Evolutionary conservation across 2,329 filamentous ascomycete species (phyloP).

Genomic region (Didymella sp.): DNA sequence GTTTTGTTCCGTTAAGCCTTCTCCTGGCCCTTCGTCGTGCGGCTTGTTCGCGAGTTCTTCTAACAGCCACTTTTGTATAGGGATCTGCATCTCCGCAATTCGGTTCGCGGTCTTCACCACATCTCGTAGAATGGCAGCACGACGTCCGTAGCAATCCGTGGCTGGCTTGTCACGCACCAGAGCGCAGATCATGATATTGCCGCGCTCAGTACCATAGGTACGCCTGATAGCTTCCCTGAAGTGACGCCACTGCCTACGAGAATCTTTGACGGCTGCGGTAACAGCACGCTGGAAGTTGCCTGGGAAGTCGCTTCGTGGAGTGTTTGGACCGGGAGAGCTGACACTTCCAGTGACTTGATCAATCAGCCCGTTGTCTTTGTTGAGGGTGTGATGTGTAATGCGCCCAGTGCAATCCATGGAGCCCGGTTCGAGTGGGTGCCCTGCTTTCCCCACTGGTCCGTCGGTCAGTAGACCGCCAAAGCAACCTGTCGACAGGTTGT

Average conservation of each 20-base stretch:
- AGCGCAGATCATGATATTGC: slow-evolving; percentile 36
- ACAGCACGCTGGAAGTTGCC: slow-evolving; percentile 35
- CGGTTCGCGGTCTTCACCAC: slow-evolving; percentile 19
- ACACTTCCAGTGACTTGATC: slow-evolving; percentile 26
- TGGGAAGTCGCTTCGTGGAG: slow-evolving; percentile 30
- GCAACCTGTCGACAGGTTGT: slow-evolving; percentile 33
- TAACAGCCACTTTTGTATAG: slow-evolving; percentile 28
- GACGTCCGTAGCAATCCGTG: slow-evolving; percentile 31
- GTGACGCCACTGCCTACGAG: slow-evolving; percentile 31
- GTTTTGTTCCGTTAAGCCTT: slow-evolving; percentile 22
- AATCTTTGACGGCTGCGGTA: slow-evolving; percentile 28
- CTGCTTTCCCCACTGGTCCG: slow-evolving; percentile 31
- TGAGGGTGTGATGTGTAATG: slow-evolving; percentile 35
- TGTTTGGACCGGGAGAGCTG: slow-evolving; percentile 30
- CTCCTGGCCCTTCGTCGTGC: slow-evolving; percentile 29
- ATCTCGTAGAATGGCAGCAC: slow-evolving; percentile 30
- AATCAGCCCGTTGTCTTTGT: slow-evolving; percentile 37
- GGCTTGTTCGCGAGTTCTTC: slow-evolving; percentile 29
- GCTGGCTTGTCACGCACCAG: slow-evolving; percentile 33
- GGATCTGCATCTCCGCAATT: slow-evolving; percentile 34
- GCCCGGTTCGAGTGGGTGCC: slow-evolving; percentile 34
- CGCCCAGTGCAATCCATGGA: slow-evolving; percentile 35
- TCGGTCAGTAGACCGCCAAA: slow-evolving; percentile 35
- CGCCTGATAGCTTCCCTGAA: slow-evolving; percentile 35
- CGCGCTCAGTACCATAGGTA: slow-evolving; percentile 31